Percentiles rank a stretch among this genome's conserved stretches.
Evolutionary conservation across 73 alveolate genomes (phyloP).

Genomic region (Tetrahymena borealis): DNA sequence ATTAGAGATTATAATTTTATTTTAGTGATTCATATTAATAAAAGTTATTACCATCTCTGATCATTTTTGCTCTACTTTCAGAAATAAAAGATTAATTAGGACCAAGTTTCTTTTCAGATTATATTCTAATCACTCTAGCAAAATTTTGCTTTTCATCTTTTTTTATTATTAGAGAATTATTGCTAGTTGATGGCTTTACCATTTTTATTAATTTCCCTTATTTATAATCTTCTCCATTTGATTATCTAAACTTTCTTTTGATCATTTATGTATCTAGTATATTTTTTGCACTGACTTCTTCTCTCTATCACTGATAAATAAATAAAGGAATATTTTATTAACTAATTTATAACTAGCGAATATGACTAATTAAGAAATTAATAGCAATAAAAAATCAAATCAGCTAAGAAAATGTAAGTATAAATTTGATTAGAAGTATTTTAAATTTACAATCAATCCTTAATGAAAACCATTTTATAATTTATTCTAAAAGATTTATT

Average conservation of each 20-base stretch:
- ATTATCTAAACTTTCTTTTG: background rate
- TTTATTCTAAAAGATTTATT: too few species aligned
- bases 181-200: background rate
- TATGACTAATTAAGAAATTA: too few species aligned
- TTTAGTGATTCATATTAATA: background rate
- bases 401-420: too few species aligned
- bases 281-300: background rate
- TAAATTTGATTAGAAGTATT: too few species aligned
- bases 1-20: background rate
- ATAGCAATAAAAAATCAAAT: too few species aligned
- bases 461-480: too few species aligned
- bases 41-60: background rate
- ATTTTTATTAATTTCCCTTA: background rate
- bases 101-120: background rate
- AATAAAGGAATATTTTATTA: too few species aligned
- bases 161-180: background rate
- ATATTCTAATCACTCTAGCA: background rate
- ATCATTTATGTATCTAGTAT: background rate
- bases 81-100: background rate
- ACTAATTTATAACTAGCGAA: too few species aligned
- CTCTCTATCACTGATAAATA: too few species aligned
- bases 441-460: too few species aligned
- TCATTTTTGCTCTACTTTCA: background rate
- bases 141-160: background rate
- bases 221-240: background rate